Percentiles rank a stretch among this genome's conserved stretches.
Conservation (phyloP, 495 filamentous ascomycete species). For the Penicillium antarcticum region DNA sequence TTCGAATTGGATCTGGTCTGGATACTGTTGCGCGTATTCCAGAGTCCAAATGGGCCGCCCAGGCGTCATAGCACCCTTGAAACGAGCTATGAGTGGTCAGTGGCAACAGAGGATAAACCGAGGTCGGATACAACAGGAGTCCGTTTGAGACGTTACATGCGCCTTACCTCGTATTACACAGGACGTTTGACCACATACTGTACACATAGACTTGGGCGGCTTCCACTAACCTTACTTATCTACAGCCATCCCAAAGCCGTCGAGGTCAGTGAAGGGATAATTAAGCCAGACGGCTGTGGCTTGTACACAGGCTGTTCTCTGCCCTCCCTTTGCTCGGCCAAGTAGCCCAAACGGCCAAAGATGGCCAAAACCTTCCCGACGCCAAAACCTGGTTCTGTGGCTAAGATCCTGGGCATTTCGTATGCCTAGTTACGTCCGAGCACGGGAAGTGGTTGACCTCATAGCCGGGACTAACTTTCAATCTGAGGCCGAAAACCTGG, state of each 20-base stretch:
- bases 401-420: slow-evolving; percentile 1
- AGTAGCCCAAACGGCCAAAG: too few species aligned
- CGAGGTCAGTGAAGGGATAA: slow-evolving; percentile 5
- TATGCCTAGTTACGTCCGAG: background rate
- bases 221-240: background rate
- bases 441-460: background rate
- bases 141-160: slow-evolving; percentile 3
- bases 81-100: slow-evolving; percentile 11
- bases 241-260: slow-evolving; percentile 5
- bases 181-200: background rate
- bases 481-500: slow-evolving; percentile 3
- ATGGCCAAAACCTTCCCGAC: background rate
- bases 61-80: slow-evolving; percentile 16
- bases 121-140: slow-evolving; percentile 5
- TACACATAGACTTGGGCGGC: too few species aligned
- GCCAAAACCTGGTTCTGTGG: background rate
- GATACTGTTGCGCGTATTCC: slow-evolving; percentile 11
- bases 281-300: background rate
- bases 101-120: background rate
- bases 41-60: slow-evolving; percentile 9
- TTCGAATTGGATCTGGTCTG: background rate
- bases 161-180: slow-evolving; percentile 13
- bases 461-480: background rate
- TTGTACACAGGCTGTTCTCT: background rate
- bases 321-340: too few species aligned